Conservation (phyloP, 2,329 filamentous ascomycete genomes). For the Keithomyces neogunnii region DNA sequence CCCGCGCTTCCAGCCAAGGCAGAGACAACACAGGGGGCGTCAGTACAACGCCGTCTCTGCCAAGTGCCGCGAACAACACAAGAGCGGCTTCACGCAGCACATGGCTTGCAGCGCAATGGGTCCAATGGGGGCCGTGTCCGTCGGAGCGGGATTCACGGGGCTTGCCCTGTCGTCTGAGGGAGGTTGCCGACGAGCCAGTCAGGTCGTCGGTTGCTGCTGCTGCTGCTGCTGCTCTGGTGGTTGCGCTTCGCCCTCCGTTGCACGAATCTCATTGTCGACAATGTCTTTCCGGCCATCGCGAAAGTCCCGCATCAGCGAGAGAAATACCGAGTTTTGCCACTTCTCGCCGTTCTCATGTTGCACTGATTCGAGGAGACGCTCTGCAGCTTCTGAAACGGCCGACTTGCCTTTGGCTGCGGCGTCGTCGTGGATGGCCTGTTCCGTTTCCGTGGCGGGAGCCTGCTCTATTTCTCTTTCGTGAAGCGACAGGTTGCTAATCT, state of each 20-base stretch:
- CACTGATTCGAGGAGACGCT: conserved; percentile 33
- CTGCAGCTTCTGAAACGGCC: conserved; percentile 33
- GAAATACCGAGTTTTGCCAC: conserved; percentile 37
- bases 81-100: not conserved
- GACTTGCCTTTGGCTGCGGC: conserved; percentile 19
- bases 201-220: conserved; percentile 5
- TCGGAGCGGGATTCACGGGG: not conserved
- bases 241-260: conserved; percentile 15
- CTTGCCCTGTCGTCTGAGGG: not conserved
- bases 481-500: conserved; percentile 24
- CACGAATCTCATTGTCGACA: conserved; percentile 30
- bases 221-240: conserved; percentile 2
- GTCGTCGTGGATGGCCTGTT: conserved; percentile 7
- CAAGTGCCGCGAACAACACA: conserved; percentile 16
- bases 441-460: conserved; percentile 6
- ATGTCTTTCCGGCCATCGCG: conserved; percentile 36
- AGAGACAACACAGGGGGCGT: not conserved
- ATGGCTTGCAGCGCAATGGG: not conserved
- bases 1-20: not conserved
- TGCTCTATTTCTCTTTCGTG: conserved; percentile 3
- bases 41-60: conserved; percentile 16
- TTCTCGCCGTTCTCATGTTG: conserved; percentile 36
- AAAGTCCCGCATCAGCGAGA: conserved; percentile 37
- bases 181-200: conserved; percentile 5
- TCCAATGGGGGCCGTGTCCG: not conserved